A percentile compares a stretch with the other conserved stretches of the same genome.
These are phyloP conservation scores for Tripterygium wilfordii DNA, from an alignment of 177 flowering plant species.

Conservation along the genomic window DNA sequence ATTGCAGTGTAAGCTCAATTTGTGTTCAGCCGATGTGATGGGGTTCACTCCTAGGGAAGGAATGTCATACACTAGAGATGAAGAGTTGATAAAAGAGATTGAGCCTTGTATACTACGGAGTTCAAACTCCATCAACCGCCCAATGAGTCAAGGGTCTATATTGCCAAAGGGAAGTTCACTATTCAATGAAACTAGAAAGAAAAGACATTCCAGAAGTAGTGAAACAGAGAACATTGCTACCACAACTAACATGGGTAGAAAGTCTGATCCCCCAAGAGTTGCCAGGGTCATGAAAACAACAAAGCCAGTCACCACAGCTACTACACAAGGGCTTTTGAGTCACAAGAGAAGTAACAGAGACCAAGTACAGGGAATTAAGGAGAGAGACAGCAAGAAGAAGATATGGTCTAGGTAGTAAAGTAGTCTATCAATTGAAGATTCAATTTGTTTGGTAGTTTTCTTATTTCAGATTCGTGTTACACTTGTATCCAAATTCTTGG, in stretches of 20 bases:
- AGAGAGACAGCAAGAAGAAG: conserved; percentile 34
- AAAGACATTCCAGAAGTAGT: conserved; percentile 17
- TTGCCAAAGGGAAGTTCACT: conserved; percentile 1
- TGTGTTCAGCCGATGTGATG: conserved; percentile 5
- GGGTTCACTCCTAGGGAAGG: conserved; percentile 18
- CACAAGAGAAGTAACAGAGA: conserved; percentile 26
- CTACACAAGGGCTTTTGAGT: conserved; percentile 22
- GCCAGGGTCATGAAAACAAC: conserved; percentile 38
- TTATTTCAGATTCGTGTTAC: too few relatives aligned
- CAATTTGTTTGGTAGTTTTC: too few relatives aligned
- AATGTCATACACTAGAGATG: conserved; percentile 16
- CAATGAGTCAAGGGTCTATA: conserved; percentile 14
- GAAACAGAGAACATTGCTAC: conserved; percentile 22
- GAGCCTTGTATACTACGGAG: conserved; percentile 20
- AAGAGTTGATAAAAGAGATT: conserved; percentile 7
- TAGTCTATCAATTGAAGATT: too few relatives aligned
- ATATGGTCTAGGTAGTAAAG: conserved; percentile 42
- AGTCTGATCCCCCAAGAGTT: conserved; percentile 35
- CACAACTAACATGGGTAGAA: conserved; percentile 30
- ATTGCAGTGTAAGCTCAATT: background rate
- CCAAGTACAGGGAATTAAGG: conserved; percentile 34
- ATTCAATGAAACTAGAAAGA: conserved; percentile 25
- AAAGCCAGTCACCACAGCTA: conserved; percentile 13
- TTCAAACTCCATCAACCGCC: conserved; percentile 20
- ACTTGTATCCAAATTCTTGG: too few relatives aligned